A percentile compares a stretch with the other conserved stretches of the same genome.
These are phyloP conservation scores for Zygosaccharomyces pseudobailii DNA, from an alignment of 1,139 yeast genomes.

Conservation along the genomic window DNA sequence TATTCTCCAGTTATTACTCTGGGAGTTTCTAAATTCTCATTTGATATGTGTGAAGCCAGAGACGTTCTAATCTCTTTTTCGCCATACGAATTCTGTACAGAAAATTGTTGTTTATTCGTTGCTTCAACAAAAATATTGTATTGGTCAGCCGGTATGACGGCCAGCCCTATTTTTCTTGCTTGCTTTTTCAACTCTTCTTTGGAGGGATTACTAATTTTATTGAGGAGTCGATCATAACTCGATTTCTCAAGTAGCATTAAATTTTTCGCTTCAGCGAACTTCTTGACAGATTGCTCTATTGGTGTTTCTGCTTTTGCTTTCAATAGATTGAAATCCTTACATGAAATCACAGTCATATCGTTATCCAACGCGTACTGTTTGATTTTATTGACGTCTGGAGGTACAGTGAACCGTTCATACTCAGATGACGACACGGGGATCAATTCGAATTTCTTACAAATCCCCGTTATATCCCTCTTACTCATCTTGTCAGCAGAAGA, in stretches of 20 bases:
- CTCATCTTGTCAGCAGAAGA: constrained; percentile 16
- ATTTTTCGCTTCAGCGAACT: constrained; percentile 27
- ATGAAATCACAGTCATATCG: constrained; percentile 18
- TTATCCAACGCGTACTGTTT: constrained; percentile 15
- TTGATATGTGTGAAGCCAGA: constrained; percentile 31
- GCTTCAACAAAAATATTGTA: constrained; percentile 13
- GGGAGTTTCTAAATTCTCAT: constrained; percentile 34
- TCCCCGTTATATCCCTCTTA: constrained; percentile 21
- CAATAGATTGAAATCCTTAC: constrained; percentile 20
- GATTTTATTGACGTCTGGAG: constrained; percentile 14
- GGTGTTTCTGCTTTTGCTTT: constrained; percentile 30
- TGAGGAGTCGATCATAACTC: constrained; percentile 26
- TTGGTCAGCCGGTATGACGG: constrained; percentile 24
- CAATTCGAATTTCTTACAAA: constrained; percentile 20
- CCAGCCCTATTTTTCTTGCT: constrained; percentile 29
- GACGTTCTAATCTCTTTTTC: constrained; percentile 25
- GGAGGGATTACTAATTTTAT: constrained; percentile 17
- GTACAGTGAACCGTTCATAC: constrained; percentile 24
- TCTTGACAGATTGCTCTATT: constrained; percentile 23
- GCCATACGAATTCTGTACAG: neutral
- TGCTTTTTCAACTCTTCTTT: constrained; percentile 28
- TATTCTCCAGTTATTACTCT: constrained; percentile 35
- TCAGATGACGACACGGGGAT: constrained; percentile 28
- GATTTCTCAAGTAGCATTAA: constrained; percentile 22
- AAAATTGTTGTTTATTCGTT: constrained; percentile 17